Evolutionary conservation across 1,139 yeast genomes (phyloP).

Genomic region (Blastobotrys serpentis): DNA sequence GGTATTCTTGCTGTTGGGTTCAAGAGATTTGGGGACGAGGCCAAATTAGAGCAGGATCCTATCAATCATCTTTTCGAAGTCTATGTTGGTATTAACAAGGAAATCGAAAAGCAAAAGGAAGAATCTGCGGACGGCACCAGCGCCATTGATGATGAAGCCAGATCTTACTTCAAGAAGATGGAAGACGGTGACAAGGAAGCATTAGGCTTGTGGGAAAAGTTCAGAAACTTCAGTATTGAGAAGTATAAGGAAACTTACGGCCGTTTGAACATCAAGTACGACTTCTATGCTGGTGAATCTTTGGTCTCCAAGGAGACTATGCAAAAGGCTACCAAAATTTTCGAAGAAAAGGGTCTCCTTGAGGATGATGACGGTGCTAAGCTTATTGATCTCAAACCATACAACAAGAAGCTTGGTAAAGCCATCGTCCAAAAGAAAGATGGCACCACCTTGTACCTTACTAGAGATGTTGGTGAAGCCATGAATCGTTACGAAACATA

Average conservation of each 20-base stretch:
- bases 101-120: conserved; percentile 73
- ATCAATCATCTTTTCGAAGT: conserved; percentile 94
- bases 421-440: conserved; percentile 92
- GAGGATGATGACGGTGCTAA: conserved; percentile 91
- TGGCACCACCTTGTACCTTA: conserved; percentile 90
- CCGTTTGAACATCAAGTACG: conserved; percentile 85
- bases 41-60: conserved; percentile 70
- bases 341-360: conserved; percentile 68
- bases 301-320: conserved; percentile 78
- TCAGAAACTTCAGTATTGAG: conserved; percentile 85
- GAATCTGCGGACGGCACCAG: conserved; percentile 42
- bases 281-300: conserved; percentile 92
- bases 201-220: conserved; percentile 75
- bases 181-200: conserved; percentile 90
- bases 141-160: conserved; percentile 77
- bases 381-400: conserved; percentile 79
- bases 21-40: conserved; percentile 78
- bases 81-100: conserved; percentile 83
- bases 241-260: conserved; percentile 86
- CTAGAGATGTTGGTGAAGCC: conserved; percentile 98
- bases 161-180: conserved; percentile 85
- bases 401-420: conserved; percentile 92
- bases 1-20: conserved; percentile 95
- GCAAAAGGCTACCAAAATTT: conserved; percentile 60
- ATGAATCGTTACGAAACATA: conserved; percentile 80